Conservation (phyloP, 2,329 filamentous ascomycete genomes). For the Apiospora kogelbergensis region DNA sequence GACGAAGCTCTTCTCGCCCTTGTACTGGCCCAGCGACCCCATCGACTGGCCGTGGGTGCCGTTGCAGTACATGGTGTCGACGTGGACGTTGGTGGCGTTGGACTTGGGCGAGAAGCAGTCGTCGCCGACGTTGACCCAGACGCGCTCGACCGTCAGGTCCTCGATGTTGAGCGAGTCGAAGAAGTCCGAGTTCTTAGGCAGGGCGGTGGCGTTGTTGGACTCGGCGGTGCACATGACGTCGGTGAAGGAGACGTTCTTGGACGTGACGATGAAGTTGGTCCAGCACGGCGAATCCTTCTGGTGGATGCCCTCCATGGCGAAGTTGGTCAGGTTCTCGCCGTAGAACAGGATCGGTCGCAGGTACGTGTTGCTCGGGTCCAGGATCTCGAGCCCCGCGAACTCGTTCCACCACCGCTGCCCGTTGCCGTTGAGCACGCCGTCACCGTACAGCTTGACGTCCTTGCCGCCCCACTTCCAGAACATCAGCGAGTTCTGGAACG, state of each 20-base stretch:
- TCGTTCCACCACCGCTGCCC: slow-evolving; percentile 46
- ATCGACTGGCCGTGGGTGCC: slow-evolving; percentile 58
- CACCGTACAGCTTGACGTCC: slow-evolving; percentile 59
- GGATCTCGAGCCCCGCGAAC: slow-evolving; percentile 42
- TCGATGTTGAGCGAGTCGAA: slow-evolving; percentile 61
- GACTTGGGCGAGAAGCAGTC: slow-evolving; percentile 63
- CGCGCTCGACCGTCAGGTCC: slow-evolving; percentile 49
- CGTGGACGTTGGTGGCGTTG: slow-evolving; percentile 57
- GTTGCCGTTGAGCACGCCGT: slow-evolving; percentile 56
- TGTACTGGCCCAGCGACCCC: slow-evolving; percentile 59
- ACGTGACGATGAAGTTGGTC: slow-evolving; percentile 62
- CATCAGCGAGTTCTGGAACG: slow-evolving; percentile 53
- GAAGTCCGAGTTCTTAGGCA: slow-evolving; percentile 62
- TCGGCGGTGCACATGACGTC: slow-evolving; percentile 54
- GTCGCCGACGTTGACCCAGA: slow-evolving; percentile 55
- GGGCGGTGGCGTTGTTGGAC: slow-evolving; percentile 43
- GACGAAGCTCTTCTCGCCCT: slow-evolving; percentile 53
- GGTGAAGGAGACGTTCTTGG: slow-evolving; percentile 52
- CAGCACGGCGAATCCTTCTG: slow-evolving; percentile 63
- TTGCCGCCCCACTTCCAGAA: slow-evolving; percentile 66
- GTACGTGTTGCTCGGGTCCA: slow-evolving; percentile 54
- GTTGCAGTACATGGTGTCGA: slow-evolving; percentile 61
- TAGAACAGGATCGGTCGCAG: slow-evolving; percentile 61
- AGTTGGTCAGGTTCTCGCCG: slow-evolving; percentile 59
- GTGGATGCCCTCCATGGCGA: slow-evolving; percentile 57